Percentiles rank a stretch among this genome's conserved stretches.
Conservation (phyloP, 768 basidiomycete species). For the Omphalotus guepiniiformis region DNA sequence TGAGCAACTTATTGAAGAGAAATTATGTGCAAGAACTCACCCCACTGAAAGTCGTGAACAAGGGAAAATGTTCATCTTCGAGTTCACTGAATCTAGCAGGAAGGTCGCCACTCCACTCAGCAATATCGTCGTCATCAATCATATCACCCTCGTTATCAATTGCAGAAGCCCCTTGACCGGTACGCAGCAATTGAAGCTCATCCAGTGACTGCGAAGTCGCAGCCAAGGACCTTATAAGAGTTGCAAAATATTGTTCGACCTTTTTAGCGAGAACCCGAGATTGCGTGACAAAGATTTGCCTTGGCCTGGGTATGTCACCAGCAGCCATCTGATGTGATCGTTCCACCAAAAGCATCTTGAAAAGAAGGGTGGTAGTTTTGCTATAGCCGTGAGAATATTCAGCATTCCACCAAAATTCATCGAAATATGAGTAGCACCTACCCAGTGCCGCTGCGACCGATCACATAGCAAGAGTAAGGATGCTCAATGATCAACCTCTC, state of each 20-base stretch:
- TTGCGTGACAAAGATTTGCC: constrained; percentile 72
- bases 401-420: too few species aligned
- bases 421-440: constrained; percentile 19
- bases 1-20: too few species aligned
- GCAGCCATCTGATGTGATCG: constrained; percentile 41
- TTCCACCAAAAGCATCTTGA: constrained; percentile 70
- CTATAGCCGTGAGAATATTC: constrained; percentile 26
- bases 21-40: constrained; percentile 34
- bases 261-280: constrained; percentile 62
- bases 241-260: constrained; percentile 63
- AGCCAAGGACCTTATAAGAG: constrained; percentile 42
- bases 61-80: constrained; percentile 57
- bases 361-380: constrained; percentile 75
- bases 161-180: constrained; percentile 10
- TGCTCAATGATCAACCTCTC: constrained; percentile 60
- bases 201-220: constrained; percentile 30
- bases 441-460: constrained; percentile 76
- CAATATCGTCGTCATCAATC: constrained; percentile 40
- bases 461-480: constrained; percentile 55
- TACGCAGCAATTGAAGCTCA: constrained; percentile 32
- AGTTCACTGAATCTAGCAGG: constrained; percentile 54
- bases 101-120: constrained; percentile 35
- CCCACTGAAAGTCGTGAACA: constrained; percentile 64
- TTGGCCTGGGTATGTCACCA: constrained; percentile 38
- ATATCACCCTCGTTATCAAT: constrained; percentile 21